These are phyloP conservation scores for Bipolaris bicolor DNA, from an alignment of 2,329 filamentous ascomycete species.

Conservation along the genomic window DNA sequence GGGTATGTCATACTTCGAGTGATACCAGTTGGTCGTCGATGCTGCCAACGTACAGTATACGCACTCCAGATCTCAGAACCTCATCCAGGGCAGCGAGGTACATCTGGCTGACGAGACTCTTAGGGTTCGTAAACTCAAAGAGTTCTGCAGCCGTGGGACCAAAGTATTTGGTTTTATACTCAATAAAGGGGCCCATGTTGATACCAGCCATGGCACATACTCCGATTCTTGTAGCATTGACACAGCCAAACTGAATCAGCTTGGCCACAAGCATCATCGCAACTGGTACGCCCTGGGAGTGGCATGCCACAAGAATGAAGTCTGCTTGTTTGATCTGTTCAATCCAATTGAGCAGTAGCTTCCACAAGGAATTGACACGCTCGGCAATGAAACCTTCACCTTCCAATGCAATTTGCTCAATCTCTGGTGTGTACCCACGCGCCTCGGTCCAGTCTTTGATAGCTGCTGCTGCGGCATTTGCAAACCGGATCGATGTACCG, in stretches of 20 bases:
- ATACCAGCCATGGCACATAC: conserved; percentile 91
- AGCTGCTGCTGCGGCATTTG: conserved; percentile 81
- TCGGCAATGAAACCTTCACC: conserved; percentile 92
- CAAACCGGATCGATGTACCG: conserved; percentile 92
- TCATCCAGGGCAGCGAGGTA: conserved; percentile 78
- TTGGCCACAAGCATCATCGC: conserved; percentile 91
- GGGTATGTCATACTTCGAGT: conserved; percentile 70
- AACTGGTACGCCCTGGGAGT: conserved; percentile 95
- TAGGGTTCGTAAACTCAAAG: conserved; percentile 87
- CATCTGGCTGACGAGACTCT: conserved; percentile 80
- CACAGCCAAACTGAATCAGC: conserved; percentile 85
- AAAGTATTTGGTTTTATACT: conserved; percentile 88
- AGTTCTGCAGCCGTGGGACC: conserved; percentile 92
- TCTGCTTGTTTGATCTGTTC: conserved; percentile 87
- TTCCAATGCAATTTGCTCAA: conserved; percentile 93
- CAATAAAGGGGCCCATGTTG: conserved; percentile 88
- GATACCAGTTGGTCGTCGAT: conserved; percentile 97
- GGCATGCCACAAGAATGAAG: conserved; percentile 88
- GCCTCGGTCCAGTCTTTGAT: conserved; percentile 82
- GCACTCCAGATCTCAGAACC: conserved; percentile 77
- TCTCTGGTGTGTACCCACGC: conserved; percentile 72
- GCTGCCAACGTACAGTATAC: conserved; percentile 87
- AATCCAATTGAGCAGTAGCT: conserved; percentile 91
- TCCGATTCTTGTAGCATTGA: conserved; percentile 74
- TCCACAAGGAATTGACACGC: conserved; percentile 91